These are phyloP conservation scores for Paecilomyces fulvus DNA, from an alignment of 2,329 filamentous ascomycete genomes.

Conservation along the genomic window DNA sequence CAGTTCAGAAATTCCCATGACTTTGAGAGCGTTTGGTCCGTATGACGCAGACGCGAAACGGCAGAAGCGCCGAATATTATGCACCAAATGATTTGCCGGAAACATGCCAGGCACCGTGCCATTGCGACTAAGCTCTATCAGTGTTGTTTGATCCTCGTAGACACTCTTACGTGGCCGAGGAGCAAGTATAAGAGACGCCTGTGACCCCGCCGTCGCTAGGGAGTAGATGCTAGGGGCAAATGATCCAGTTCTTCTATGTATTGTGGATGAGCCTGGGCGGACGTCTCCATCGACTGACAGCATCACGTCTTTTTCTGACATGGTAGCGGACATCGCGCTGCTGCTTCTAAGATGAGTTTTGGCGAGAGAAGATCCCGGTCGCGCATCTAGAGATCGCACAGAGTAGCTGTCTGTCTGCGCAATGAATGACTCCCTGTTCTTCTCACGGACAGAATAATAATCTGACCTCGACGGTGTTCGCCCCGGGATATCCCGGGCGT, in stretches of 20 bases:
- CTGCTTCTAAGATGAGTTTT: conserved; percentile 35
- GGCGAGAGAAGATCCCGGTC: conserved; percentile 29
- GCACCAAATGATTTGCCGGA: conserved; percentile 37
- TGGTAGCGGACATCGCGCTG: conserved; percentile 34
- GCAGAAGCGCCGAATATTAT: conserved; percentile 38
- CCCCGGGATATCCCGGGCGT: conserved; percentile 8
- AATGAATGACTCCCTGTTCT: conserved; percentile 31
- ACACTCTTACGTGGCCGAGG: conserved; percentile 34
- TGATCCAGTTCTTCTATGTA: conserved; percentile 29
- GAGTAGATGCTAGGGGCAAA: conserved; percentile 39
- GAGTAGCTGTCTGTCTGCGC: conserved; percentile 37
- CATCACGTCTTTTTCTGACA: conserved; percentile 32
- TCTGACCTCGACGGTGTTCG: conserved; percentile 15
- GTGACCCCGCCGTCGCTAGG: conserved; percentile 35
- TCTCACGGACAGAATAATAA: conserved; percentile 29
- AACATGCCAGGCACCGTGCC: conserved; percentile 39
- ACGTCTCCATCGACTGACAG: conserved; percentile 21
- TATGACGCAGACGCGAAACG: conserved; percentile 42
- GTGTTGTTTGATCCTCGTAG: conserved; percentile 38
- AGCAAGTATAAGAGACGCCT: conserved; percentile 37
- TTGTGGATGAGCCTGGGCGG: conserved; percentile 19
- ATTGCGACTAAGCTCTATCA: conserved; percentile 35
- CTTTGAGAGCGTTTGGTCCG: conserved; percentile 36
- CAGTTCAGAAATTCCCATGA: conserved; percentile 36
- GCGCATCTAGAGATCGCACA: conserved; percentile 23